Evolutionary conservation across 257 asterid genomes (phyloP).

Genomic region (Solanum rostratum): DNA sequence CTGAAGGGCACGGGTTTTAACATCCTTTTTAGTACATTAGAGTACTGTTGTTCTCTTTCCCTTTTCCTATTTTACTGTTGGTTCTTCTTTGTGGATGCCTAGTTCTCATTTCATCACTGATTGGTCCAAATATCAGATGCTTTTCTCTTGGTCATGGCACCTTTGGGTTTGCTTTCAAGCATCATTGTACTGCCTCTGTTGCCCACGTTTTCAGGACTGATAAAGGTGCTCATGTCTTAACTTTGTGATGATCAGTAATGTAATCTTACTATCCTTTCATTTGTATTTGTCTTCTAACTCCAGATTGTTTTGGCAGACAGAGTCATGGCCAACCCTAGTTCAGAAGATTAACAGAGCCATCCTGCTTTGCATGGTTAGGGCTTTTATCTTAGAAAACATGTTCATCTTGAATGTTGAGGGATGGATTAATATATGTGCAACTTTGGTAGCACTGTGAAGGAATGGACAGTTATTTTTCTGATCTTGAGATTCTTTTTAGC

Average conservation of each 20-base stretch:
- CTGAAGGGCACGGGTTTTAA: not conserved
- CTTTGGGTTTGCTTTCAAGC: slow-evolving; percentile 38
- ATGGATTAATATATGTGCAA: not conserved
- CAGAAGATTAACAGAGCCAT: slow-evolving; percentile 15
- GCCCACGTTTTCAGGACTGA: slow-evolving; percentile 27
- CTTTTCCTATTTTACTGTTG: not conserved
- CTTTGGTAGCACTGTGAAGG: not conserved
- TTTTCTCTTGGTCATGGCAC: slow-evolving; percentile 39
- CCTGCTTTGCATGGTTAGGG: slow-evolving; percentile 32
- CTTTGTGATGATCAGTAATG: not conserved
- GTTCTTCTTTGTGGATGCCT: not conserved
- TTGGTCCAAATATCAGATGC: slow-evolving; percentile 19
- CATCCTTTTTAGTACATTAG: not conserved
- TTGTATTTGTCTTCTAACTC: not conserved
- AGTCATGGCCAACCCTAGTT: slow-evolving; percentile 26
- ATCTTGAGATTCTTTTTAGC: not conserved
- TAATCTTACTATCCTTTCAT: not conserved
- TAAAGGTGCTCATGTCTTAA: slow-evolving; percentile 17
- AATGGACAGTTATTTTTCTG: not conserved
- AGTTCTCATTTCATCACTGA: not conserved
- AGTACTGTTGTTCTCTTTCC: not conserved
- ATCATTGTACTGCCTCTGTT: slow-evolving; percentile 30
- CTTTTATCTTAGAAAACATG: not conserved
- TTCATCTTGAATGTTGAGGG: not conserved
- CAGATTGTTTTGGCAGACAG: slow-evolving; percentile 11